Conservation (phyloP, 345 rosid species). For the Bruguiera parviflora region DNA sequence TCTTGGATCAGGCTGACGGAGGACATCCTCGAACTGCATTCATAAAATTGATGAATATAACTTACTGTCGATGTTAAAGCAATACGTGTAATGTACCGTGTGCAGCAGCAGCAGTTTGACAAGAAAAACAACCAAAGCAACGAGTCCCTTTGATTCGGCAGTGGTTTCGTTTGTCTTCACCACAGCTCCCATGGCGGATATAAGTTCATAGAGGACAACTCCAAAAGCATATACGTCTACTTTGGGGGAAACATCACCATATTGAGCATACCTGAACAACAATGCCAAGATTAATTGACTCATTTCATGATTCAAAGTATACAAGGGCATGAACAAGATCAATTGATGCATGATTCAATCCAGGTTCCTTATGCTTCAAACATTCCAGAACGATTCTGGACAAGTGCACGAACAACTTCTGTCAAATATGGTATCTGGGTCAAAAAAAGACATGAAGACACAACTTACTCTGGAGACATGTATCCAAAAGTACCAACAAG, state of each 20-base stretch:
- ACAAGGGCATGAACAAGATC: too few relatives aligned
- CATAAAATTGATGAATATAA: not conserved
- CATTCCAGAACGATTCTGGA: too few relatives aligned
- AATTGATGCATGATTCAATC: too few relatives aligned
- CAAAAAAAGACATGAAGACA: too few relatives aligned
- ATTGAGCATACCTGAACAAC: constrained; percentile 67
- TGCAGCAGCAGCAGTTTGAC: not conserved
- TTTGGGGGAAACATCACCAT: constrained; percentile 88
- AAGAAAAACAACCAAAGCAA: constrained; percentile 63
- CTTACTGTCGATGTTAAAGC: too few relatives aligned
- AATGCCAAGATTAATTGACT: not conserved
- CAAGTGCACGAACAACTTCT: too few relatives aligned
- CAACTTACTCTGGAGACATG: constrained; percentile 95
- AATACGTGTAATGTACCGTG: not conserved
- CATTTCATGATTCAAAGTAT: too few relatives aligned
- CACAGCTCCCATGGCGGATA: constrained; percentile 85
- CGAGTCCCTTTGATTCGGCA: constrained; percentile 75
- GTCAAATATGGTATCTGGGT: too few relatives aligned
- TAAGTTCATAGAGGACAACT: constrained; percentile 87
- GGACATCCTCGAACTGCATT: constrained; percentile 69
- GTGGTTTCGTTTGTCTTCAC: constrained; percentile 51
- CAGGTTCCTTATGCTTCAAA: too few relatives aligned
- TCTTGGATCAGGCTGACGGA: constrained; percentile 50
- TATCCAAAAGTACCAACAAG: constrained; percentile 98
- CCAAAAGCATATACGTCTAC: constrained; percentile 95